phyloP scores from a whole-genome alignment of 2,329 filamentous ascomycete genomes.

The Lachnellula hyalina region DNA sequence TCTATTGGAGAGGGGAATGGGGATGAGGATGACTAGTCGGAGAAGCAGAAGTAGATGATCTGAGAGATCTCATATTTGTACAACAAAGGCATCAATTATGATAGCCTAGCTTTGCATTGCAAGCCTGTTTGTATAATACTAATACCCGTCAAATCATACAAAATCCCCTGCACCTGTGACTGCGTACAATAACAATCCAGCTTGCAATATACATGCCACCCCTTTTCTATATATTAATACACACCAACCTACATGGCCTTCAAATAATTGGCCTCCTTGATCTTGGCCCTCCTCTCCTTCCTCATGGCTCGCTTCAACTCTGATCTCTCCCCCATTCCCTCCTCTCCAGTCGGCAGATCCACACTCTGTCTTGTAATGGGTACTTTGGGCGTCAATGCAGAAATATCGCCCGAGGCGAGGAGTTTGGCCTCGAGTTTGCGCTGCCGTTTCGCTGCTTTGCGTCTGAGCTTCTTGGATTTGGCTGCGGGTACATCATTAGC shows the following conservation, averaged over 20 bases:
- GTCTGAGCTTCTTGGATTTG: conserved; percentile 79
- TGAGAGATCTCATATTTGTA: background rate
- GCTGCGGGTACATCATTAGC: conserved; percentile 41
- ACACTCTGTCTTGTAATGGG: conserved; percentile 73
- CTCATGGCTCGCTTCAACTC: conserved; percentile 68
- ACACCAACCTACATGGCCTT: conserved; percentile 55
- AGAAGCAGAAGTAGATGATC: background rate
- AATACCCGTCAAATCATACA: background rate
- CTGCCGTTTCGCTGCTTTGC: conserved; percentile 62
- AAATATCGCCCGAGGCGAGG: conserved; percentile 60
- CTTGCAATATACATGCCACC: background rate
- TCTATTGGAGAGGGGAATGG: conserved; percentile 32
- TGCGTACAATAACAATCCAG: background rate
- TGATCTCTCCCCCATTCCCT: conserved; percentile 43
- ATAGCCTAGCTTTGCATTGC: background rate
- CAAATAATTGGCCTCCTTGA: conserved; percentile 84
- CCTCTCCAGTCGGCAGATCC: conserved; percentile 53
- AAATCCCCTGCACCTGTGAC: too few relatives aligned
- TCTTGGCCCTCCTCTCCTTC: conserved; percentile 66
- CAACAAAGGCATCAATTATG: background rate
- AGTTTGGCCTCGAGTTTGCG: conserved; percentile 52
- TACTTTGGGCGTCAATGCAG: conserved; percentile 61
- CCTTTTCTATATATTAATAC: background rate
- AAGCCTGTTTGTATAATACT: conserved; percentile 3
- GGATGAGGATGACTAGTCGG: conserved; percentile 27